Conservation (phyloP, 2,329 filamentous ascomycete genomes). For the Fusarium dimerum region DNA sequence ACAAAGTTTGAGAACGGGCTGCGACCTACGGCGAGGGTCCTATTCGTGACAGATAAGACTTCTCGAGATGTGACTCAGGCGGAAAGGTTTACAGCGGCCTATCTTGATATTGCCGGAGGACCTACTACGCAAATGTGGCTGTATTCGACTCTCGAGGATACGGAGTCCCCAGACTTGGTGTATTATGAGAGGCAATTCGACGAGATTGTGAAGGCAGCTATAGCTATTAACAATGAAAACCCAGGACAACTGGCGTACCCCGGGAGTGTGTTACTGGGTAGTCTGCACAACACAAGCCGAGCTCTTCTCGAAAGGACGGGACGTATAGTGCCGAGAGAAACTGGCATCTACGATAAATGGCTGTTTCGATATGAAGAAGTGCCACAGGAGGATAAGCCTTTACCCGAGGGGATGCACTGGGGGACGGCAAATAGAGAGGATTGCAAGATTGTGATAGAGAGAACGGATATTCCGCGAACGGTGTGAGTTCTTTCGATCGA, state of each 20-base stretch:
- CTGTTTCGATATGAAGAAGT: constrained; percentile 52
- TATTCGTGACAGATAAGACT: constrained; percentile 36
- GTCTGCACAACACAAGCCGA: constrained; percentile 34
- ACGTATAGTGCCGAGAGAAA: constrained; percentile 28
- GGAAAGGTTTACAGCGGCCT: constrained; percentile 54
- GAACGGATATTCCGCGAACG: constrained; percentile 58
- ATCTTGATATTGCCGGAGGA: constrained; percentile 59
- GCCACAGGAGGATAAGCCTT: constrained; percentile 32
- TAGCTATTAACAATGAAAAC: constrained; percentile 29
- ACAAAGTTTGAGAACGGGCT: constrained; percentile 43
- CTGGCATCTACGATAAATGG: constrained; percentile 55
- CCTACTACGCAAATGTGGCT: constrained; percentile 68
- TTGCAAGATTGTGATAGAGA: constrained; percentile 53
- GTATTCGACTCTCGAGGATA: constrained; percentile 54
- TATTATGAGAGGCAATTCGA: constrained; percentile 37
- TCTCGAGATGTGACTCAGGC: background rate
- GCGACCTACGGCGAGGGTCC: constrained; percentile 44
- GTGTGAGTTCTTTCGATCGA: constrained; percentile 35
- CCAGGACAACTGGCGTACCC: constrained; percentile 18
- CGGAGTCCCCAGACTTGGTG: constrained; percentile 1
- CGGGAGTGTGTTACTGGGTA: constrained; percentile 38
- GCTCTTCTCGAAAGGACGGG: constrained; percentile 26
- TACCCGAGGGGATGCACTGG: constrained; percentile 57
- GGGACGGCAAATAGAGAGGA: constrained; percentile 52
- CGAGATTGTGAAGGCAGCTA: constrained; percentile 31